Evolutionary conservation across 805 yeast species (phyloP).

Genomic region (Jamesozyma spencerorum): DNA sequence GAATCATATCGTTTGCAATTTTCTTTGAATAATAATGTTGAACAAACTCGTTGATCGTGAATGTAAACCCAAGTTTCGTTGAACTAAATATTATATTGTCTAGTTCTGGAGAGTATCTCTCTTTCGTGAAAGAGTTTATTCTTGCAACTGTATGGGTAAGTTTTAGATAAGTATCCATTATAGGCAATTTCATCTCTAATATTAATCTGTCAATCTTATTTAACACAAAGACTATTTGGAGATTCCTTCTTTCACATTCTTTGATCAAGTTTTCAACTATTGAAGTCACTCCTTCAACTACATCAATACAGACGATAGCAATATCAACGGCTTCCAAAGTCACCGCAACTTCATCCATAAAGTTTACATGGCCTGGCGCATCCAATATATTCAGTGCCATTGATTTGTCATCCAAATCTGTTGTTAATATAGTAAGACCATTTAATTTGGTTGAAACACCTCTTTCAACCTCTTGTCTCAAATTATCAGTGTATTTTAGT

Average conservation of each 20-base stretch:
- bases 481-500: conserved; percentile 62
- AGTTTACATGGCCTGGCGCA: conserved; percentile 87
- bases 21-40: conserved; percentile 35
- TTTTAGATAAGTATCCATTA: conserved; percentile 63
- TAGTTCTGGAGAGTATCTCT: conserved; percentile 46
- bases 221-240: conserved; percentile 51
- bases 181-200: conserved; percentile 68
- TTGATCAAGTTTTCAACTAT: conserved; percentile 45
- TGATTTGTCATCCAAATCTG: conserved; percentile 46
- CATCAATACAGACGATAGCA: conserved; percentile 66
- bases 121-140: conserved; percentile 43
- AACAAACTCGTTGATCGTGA: conserved; percentile 61
- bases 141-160: conserved; percentile 50
- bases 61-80: conserved; percentile 48
- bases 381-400: conserved; percentile 59
- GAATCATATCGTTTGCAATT: conserved; percentile 28
- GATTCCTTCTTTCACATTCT: conserved; percentile 40
- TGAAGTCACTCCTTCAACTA: conserved; percentile 70
- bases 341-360: conserved; percentile 61
- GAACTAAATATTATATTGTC: conserved; percentile 74
- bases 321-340: conserved; percentile 56
- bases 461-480: conserved; percentile 57
- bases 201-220: conserved; percentile 84
- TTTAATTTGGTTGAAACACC: conserved; percentile 59
- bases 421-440: conserved; percentile 52